Conservation (phyloP, 2,329 filamentous ascomycete species). For the Exophiala sideris region DNA sequence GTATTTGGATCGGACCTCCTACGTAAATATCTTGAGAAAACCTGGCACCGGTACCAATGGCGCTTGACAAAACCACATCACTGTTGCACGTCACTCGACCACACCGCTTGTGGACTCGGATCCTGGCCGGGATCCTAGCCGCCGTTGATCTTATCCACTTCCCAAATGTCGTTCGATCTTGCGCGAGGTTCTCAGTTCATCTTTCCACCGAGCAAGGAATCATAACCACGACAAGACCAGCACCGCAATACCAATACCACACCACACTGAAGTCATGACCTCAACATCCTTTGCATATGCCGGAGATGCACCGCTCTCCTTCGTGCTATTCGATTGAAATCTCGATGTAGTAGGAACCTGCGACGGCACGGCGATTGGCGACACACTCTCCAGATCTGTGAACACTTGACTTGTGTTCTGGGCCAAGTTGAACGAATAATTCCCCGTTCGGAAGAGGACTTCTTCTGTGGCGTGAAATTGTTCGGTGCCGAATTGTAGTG, state of each 20-base stretch:
- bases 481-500: constrained; percentile 12
- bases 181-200: no score
- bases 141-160: no score
- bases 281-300: neutral
- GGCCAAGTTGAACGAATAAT: constrained; percentile 6
- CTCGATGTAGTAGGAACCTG: constrained; percentile 8
- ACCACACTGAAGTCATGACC: neutral
- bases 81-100: no score
- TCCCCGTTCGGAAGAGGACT: constrained; percentile 2
- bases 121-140: no score
- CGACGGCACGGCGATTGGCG: neutral
- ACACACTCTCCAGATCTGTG: neutral
- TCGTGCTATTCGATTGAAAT: neutral
- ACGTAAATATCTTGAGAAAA: no score
- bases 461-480: constrained; percentile 3
- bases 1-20: no score
- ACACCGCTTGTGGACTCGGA: no score
- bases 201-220: no score
- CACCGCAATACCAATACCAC: neutral
- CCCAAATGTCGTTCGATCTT: no score
- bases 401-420: neutral
- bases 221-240: no score
- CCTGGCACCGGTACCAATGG: no score
- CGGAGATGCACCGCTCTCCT: neutral
- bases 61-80: no score